phyloP scores from a whole-genome alignment of 768 basidiomycete species.

The Cyclocybe aegerita region DNA sequence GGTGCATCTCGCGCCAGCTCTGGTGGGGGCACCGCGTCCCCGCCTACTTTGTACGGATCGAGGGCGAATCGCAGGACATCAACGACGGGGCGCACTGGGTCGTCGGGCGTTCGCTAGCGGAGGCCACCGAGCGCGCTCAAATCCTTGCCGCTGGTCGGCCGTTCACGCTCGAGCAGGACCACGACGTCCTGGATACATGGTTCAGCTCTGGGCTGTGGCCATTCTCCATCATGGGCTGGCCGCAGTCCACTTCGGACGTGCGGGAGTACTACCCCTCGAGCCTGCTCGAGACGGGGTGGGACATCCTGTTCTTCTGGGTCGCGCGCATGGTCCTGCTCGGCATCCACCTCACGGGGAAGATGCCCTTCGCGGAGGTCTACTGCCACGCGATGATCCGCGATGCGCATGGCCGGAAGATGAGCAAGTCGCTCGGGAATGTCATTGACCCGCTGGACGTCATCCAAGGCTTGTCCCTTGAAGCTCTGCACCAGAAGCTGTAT shows the following conservation, averaged over 20 bases:
- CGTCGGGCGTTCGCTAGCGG: slow-evolving; percentile 74
- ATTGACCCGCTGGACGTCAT: slow-evolving; percentile 97
- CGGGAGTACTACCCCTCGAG: slow-evolving; percentile 84
- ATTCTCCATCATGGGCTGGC: slow-evolving; percentile 97
- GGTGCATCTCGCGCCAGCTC: slow-evolving; percentile 98
- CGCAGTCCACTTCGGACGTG: slow-evolving; percentile 81
- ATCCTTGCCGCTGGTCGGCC: slow-evolving; percentile 61
- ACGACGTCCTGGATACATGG: slow-evolving; percentile 98
- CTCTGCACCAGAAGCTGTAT: slow-evolving; percentile 79
- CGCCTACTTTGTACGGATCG: slow-evolving; percentile 87
- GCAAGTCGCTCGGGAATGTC: slow-evolving; percentile 96
- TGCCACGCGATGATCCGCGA: slow-evolving; percentile 99
- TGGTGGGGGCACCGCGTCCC: slow-evolving; percentile 99
- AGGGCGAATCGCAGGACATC: slow-evolving; percentile 72
- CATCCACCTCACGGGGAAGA: slow-evolving; percentile 78
- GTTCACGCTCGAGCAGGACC: slow-evolving; percentile 88
- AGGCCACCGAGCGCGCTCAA: slow-evolving; percentile 77
- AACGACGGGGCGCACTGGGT: slow-evolving; percentile 87
- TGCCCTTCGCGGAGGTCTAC: slow-evolving; percentile 95
- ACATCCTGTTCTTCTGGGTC: slow-evolving; percentile 99
- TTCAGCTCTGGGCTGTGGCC: slow-evolving; percentile 99
- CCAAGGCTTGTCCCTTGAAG: slow-evolving; percentile 76
- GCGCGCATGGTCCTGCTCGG: slow-evolving; percentile 98
- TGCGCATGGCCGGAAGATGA: slow-evolving; percentile 98
- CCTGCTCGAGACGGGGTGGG: slow-evolving; percentile 98